These are phyloP conservation scores for Intubia oerlemansii DNA, from an alignment of 2,329 filamentous ascomycete genomes.

Conservation along the genomic window DNA sequence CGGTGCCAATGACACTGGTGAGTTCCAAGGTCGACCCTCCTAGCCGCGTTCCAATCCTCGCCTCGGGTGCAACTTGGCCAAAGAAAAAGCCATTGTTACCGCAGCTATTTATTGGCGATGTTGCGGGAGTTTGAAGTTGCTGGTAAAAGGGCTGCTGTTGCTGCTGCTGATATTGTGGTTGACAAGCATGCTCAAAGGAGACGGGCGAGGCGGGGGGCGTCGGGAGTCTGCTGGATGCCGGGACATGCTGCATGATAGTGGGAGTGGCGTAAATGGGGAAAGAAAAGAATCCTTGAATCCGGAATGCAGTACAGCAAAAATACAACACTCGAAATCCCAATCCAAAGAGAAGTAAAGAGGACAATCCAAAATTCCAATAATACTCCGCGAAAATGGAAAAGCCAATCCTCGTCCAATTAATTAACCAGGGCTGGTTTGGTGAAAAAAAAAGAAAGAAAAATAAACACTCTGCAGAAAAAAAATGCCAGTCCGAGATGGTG, in stretches of 20 bases:
- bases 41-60: too few species aligned
- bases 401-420: too few species aligned
- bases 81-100: background rate
- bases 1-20: constrained; percentile 75
- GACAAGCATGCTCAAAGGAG: background rate
- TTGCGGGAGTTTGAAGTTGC: constrained; percentile 63
- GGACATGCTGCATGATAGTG: too few species aligned
- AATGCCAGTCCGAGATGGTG: too few species aligned
- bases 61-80: constrained; percentile 49
- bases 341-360: background rate
- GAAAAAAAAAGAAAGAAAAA: background rate
- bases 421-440: background rate
- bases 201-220: too few species aligned
- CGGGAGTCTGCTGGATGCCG: too few species aligned
- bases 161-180: constrained; percentile 9
- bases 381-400: background rate
- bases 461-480: too few species aligned
- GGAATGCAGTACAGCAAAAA: too few species aligned
- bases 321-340: too few species aligned
- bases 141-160: constrained; percentile 25
- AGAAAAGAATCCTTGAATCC: background rate
- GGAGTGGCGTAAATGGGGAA: background rate
- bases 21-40: too few species aligned
- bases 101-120: constrained; percentile 40
- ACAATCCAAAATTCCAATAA: background rate